Percentiles rank a stretch among this genome's conserved stretches.
phyloP scores from a whole-genome alignment of 2,329 filamentous ascomycete genomes.

The Diaporthe sp. region DNA sequence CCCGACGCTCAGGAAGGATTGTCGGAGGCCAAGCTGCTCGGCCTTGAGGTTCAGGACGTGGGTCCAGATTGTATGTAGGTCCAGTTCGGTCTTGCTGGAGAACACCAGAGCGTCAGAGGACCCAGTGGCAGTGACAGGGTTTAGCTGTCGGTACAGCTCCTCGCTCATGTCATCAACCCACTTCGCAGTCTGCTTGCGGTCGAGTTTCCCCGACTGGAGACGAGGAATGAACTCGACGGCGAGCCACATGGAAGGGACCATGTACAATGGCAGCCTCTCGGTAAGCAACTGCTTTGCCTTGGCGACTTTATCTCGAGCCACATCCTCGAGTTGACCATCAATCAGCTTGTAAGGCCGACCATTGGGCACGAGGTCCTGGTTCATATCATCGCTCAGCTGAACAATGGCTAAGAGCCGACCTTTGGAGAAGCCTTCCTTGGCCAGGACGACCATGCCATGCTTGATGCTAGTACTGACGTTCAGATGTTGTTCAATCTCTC shows the following conservation, averaged over 20 bases:
- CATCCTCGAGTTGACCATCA: background rate
- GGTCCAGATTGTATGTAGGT: conserved; percentile 1
- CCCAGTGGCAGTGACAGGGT: background rate
- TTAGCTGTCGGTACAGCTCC: conserved; percentile 9
- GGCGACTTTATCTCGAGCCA: background rate
- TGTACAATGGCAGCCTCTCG: background rate
- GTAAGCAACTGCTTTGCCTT: background rate
- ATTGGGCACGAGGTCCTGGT: conserved; percentile 8
- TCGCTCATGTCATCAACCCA: conserved; percentile 20
- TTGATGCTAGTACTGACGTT: background rate
- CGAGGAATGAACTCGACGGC: conserved; percentile 20
- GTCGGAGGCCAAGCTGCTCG: conserved; percentile 53
- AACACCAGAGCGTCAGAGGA: background rate
- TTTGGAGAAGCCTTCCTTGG: conserved; percentile 1
- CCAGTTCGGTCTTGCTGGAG: conserved; percentile 2
- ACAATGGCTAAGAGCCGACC: conserved; percentile 1
- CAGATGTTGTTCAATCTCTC: conserved; percentile 54
- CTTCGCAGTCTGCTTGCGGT: conserved; percentile 21
- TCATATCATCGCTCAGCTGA: background rate
- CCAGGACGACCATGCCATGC: conserved; percentile 18
- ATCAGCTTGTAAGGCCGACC: background rate
- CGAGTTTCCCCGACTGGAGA: conserved; percentile 9
- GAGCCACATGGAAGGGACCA: conserved; percentile 13
- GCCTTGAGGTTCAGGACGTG: conserved; percentile 43
- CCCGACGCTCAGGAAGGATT: conserved; percentile 65